phyloP scores from a whole-genome alignment of 2,329 filamentous ascomycete species.

The Pestalotiopsis sp. region DNA sequence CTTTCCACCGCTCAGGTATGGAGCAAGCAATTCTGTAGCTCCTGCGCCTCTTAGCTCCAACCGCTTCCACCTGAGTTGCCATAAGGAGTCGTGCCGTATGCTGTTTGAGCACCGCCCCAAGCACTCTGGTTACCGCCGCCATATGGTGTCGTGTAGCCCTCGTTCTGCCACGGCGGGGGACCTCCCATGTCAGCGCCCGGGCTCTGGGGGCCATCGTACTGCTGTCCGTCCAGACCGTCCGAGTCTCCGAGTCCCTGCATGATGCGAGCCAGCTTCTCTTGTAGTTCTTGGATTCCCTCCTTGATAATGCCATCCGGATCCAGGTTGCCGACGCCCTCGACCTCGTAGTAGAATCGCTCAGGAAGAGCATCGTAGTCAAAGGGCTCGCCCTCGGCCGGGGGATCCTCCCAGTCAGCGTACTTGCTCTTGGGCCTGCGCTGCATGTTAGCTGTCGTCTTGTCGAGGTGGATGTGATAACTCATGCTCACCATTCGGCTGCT shows the following conservation, averaged over 20 bases:
- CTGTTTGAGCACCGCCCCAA: slow-evolving; percentile 59
- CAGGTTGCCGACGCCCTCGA: slow-evolving; percentile 86
- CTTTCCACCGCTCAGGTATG: neutral
- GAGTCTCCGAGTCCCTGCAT: slow-evolving; percentile 63
- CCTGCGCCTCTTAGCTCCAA: slow-evolving; percentile 34
- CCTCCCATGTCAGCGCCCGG: slow-evolving; percentile 66
- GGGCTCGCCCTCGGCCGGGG: slow-evolving; percentile 77
- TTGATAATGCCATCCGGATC: slow-evolving; percentile 89
- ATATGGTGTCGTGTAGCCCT: slow-evolving; percentile 73
- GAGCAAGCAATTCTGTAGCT: too few relatives aligned
- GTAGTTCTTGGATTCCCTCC: slow-evolving; percentile 84
- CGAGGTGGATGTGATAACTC: too few relatives aligned
- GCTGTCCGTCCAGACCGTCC: slow-evolving; percentile 57
- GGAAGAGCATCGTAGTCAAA: slow-evolving; percentile 93
- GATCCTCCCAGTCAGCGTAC: slow-evolving; percentile 80
- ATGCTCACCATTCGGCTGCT: slow-evolving; percentile 77
- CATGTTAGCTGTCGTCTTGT: slow-evolving; percentile 25
- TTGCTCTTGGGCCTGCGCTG: slow-evolving; percentile 73
- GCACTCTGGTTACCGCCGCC: slow-evolving; percentile 61
- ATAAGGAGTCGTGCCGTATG: slow-evolving; percentile 48
- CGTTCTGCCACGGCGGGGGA: slow-evolving; percentile 59
- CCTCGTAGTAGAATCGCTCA: slow-evolving; percentile 86
- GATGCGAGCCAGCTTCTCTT: slow-evolving; percentile 85
- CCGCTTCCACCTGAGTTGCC: slow-evolving; percentile 54
- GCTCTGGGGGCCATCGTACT: slow-evolving; percentile 67